These are phyloP conservation scores for Citeromyces siamensis DNA, from an alignment of 1,139 yeast genomes.

Conservation along the genomic window DNA sequence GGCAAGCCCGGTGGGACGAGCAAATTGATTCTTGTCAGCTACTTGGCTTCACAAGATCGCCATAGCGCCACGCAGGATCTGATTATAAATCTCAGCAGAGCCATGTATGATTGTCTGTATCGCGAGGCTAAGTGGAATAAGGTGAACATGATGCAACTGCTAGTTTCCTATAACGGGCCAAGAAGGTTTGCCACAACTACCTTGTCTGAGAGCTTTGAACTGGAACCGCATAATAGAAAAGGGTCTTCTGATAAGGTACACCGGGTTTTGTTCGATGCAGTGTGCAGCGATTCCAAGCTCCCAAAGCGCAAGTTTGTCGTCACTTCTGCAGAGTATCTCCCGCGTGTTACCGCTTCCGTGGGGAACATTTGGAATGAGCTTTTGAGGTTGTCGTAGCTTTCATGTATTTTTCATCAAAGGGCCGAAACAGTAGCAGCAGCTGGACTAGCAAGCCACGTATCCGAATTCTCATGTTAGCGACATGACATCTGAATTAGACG, in stretches of 20 bases:
- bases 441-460: no score
- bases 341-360: neutral
- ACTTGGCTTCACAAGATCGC: constrained; percentile 13
- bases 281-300: neutral
- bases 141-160: neutral
- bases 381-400: no score
- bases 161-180: neutral
- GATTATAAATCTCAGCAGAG: constrained; percentile 10
- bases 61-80: constrained; percentile 10
- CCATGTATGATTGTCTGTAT: constrained; percentile 12
- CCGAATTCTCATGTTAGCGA: no score
- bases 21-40: constrained; percentile 17
- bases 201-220: neutral
- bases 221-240: neutral
- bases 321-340: neutral
- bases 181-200: neutral
- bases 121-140: constrained; percentile 9
- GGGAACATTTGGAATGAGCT: constrained; percentile 1
- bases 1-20: constrained; percentile 12
- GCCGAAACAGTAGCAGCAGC: neutral
- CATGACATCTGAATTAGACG: no score
- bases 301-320: constrained; percentile 1
- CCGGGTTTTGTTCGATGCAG: neutral
- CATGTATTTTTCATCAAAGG: no score
- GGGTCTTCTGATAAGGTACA: constrained; percentile 1